Conservation (phyloP, 2,329 filamentous ascomycete genomes). For the Lachnellula suecica region DNA sequence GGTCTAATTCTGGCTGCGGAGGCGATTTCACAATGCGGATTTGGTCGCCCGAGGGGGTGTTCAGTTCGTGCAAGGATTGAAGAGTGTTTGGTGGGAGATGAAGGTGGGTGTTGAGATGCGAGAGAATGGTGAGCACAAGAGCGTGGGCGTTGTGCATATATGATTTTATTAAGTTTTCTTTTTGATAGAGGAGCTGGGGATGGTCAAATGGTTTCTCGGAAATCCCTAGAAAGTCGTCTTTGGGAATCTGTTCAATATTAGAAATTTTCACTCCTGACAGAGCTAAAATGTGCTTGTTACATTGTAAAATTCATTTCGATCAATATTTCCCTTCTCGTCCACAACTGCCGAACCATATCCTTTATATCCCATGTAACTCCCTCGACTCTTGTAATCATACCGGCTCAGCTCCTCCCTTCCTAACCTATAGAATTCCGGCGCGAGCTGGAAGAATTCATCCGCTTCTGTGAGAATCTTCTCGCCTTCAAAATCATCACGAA, state of each 20-base stretch:
- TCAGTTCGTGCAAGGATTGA: slow-evolving; percentile 17
- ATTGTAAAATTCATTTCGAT: slow-evolving; percentile 31
- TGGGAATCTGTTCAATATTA: slow-evolving; percentile 19
- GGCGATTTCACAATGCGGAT: slow-evolving; percentile 28
- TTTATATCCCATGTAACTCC: slow-evolving; percentile 28
- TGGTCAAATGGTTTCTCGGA: slow-evolving; percentile 18
- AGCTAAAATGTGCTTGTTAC: slow-evolving; percentile 10
- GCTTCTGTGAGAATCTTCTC: slow-evolving; percentile 22
- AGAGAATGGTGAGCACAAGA: slow-evolving; percentile 22
- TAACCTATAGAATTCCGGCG: slow-evolving; percentile 34
- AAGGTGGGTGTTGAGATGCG: slow-evolving; percentile 26
- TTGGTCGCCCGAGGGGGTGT: slow-evolving; percentile 23
- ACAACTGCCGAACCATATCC: slow-evolving; percentile 22
- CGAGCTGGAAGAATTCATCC: slow-evolving; percentile 20
- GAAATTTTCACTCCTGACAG: neutral
- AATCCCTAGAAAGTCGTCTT: slow-evolving; percentile 28
- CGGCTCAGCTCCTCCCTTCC: slow-evolving; percentile 49
- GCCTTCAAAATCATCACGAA: slow-evolving; percentile 18
- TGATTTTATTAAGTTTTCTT: slow-evolving; percentile 14
- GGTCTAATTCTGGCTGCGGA: slow-evolving; percentile 25
- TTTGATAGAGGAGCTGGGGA: slow-evolving; percentile 22
- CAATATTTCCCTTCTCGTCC: slow-evolving; percentile 26
- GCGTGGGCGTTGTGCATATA: slow-evolving; percentile 22
- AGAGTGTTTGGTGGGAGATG: slow-evolving; percentile 22
- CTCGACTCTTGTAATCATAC: slow-evolving; percentile 45